These are phyloP conservation scores for Verticillium zaregamsianum DNA, from an alignment of 2,329 filamentous ascomycete genomes.

Conservation along the genomic window DNA sequence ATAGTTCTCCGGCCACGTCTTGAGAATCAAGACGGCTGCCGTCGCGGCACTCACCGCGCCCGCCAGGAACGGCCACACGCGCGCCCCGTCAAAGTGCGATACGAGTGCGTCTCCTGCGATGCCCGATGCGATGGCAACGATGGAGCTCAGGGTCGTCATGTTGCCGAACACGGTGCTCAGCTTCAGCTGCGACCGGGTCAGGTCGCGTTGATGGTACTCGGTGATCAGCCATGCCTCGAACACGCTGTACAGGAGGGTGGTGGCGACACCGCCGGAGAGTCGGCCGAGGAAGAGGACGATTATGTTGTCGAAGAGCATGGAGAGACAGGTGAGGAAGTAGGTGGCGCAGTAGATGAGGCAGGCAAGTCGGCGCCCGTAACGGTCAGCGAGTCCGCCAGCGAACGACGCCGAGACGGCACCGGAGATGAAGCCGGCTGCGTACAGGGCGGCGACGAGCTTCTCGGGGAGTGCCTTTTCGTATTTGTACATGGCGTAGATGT, in stretches of 20 bases:
- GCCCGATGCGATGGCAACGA: constrained; percentile 51
- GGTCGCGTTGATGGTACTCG: constrained; percentile 45
- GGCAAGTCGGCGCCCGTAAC: constrained; percentile 42
- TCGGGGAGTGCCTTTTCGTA: constrained; percentile 43
- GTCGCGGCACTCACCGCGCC: constrained; percentile 33
- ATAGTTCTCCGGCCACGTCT: constrained; percentile 33
- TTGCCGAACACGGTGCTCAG: constrained; percentile 49
- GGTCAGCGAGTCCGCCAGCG: constrained; percentile 33
- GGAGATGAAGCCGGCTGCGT: constrained; percentile 43
- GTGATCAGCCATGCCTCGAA: constrained; percentile 60
- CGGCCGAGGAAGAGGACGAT: constrained; percentile 48
- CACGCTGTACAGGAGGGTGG: constrained; percentile 52
- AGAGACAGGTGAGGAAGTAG: constrained; percentile 48
- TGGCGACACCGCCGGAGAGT: constrained; percentile 50
- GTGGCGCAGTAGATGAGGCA: constrained; percentile 50
- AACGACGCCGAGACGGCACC: constrained; percentile 40
- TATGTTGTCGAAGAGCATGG: constrained; percentile 39
- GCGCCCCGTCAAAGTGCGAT: constrained; percentile 34
- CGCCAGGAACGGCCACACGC: constrained; percentile 49
- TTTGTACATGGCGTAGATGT: constrained; percentile 49
- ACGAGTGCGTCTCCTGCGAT: constrained; percentile 50
- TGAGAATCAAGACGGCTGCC: constrained; percentile 41
- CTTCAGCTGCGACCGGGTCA: constrained; percentile 33
- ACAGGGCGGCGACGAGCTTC: constrained; percentile 37
- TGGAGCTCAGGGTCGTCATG: constrained; percentile 48